Evolutionary conservation across 1,284 basidiomycete species (phyloP).

Genomic region (Papiliotrema fonsecae): DNA sequence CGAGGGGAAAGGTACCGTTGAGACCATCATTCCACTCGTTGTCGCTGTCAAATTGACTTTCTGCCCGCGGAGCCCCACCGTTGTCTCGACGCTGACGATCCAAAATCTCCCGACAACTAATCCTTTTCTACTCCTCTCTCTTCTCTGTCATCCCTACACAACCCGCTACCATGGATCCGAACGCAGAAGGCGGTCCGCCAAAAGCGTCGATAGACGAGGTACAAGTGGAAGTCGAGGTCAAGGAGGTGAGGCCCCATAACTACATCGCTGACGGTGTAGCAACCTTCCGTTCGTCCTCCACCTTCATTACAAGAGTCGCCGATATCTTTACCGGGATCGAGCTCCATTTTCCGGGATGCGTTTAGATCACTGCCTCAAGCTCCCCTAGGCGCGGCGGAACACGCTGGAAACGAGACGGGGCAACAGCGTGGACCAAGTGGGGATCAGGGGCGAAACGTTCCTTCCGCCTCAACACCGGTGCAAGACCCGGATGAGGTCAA

Average conservation of each 20-base stretch:
- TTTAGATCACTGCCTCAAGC: conserved; percentile 13
- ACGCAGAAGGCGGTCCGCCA: conserved; percentile 34
- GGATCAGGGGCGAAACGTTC: too few species aligned
- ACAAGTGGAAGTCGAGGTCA: conserved; percentile 41
- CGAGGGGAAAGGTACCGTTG: not conserved
- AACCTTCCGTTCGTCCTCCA: conserved; percentile 1
- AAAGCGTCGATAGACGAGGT: conserved; percentile 27
- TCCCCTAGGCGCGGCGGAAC: conserved; percentile 1
- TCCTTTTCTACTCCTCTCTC: not conserved
- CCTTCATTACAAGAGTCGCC: not conserved
- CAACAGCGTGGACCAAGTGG: too few species aligned
- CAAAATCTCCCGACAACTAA: not conserved
- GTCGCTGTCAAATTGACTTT: not conserved
- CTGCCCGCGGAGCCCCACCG: not conserved
- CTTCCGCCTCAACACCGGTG: conserved; percentile 4
- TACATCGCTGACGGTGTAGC: conserved; percentile 5
- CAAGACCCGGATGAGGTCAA: conserved; percentile 53
- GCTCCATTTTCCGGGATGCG: conserved; percentile 34
- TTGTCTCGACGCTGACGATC: not conserved
- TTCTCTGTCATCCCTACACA: not conserved
- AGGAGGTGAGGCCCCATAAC: conserved; percentile 8
- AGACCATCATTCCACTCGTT: not conserved
- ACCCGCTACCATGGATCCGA: conserved; percentile 38
- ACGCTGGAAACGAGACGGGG: not conserved
- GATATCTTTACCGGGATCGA: conserved; percentile 10